Evolutionary conservation across 2,329 filamentous ascomycete species (phyloP).

Genomic region (Aspergillus awamori): DNA sequence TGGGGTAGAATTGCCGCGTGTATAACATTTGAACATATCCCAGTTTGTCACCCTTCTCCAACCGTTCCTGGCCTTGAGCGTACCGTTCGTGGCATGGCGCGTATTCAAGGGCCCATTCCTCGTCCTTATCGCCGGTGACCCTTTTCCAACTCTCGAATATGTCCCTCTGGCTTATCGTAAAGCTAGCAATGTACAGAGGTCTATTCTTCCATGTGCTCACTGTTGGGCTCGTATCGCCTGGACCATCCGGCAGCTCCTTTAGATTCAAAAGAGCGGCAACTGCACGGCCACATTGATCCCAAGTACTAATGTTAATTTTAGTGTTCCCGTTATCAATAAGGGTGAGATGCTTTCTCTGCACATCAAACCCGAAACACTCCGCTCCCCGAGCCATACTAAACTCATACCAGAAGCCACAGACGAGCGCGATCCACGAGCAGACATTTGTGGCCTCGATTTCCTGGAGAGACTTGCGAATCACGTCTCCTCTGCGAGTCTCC

Average conservation of each 20-base stretch:
- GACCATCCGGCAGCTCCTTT: constrained; percentile 18
- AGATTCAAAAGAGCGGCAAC: constrained; percentile 56
- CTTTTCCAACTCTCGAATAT: constrained; percentile 63
- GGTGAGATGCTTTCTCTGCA: constrained; percentile 45
- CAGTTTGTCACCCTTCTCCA: constrained; percentile 46
- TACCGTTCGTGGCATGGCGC: constrained; percentile 53
- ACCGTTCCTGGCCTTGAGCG: constrained; percentile 45
- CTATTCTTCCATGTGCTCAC: constrained; percentile 44
- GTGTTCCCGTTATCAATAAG: constrained; percentile 60
- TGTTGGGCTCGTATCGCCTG: constrained; percentile 32
- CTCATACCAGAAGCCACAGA: constrained; percentile 57
- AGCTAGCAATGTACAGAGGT: constrained; percentile 57
- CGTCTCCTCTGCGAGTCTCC: constrained; percentile 29
- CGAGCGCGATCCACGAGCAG: constrained; percentile 46
- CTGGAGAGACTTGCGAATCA: constrained; percentile 15
- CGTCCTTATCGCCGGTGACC: constrained; percentile 58
- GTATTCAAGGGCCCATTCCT: constrained; percentile 62
- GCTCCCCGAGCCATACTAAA: constrained; percentile 46
- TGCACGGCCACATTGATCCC: constrained; percentile 57
- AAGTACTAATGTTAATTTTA: constrained; percentile 63
- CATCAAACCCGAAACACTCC: constrained; percentile 52
- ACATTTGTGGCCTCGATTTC: constrained; percentile 41
- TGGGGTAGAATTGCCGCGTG: constrained; percentile 54
- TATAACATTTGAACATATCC: constrained; percentile 59
- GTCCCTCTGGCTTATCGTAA: constrained; percentile 62